Conservation (phyloP, 2,329 filamentous ascomycete species). For the Aureobasidium sp. region DNA sequence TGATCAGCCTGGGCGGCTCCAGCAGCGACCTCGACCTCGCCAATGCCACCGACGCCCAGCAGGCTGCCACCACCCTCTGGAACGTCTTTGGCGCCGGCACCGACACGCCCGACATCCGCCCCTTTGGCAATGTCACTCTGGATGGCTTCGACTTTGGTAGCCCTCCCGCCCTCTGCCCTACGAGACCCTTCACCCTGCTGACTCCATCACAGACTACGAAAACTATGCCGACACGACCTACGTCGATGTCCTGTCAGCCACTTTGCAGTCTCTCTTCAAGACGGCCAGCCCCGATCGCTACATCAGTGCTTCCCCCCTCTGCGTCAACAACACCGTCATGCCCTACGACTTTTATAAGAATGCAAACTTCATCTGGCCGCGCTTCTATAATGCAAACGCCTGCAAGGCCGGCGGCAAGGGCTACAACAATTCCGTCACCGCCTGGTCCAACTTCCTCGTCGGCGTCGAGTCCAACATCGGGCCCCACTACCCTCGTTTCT, state of each 20-base stretch:
- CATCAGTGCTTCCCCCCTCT: slow-evolving; percentile 6
- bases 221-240: not conserved
- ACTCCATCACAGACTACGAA: not conserved
- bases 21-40: slow-evolving; percentile 30
- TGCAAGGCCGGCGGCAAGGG: slow-evolving; percentile 2
- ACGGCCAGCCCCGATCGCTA: not conserved
- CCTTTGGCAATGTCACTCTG: slow-evolving; percentile 43
- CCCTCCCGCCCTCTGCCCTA: not conserved
- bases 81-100: slow-evolving; percentile 38
- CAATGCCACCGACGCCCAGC: slow-evolving; percentile 33
- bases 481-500: not conserved
- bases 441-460: slow-evolving; percentile 6
- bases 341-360: slow-evolving; percentile 11
- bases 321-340: slow-evolving; percentile 11
- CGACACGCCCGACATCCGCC: slow-evolving; percentile 31
- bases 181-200: not conserved
- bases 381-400: slow-evolving; percentile 14
- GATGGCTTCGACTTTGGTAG: slow-evolving; percentile 46
- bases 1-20: slow-evolving; percentile 41
- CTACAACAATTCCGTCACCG: slow-evolving; percentile 8
- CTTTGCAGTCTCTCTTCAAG: slow-evolving; percentile 6
- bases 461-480: not conserved
- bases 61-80: slow-evolving; percentile 41
- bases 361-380: slow-evolving; percentile 15
- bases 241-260: not conserved